Evolutionary conservation across 2,329 filamentous ascomycete species (phyloP).

Genomic region (Colletotrichum gigasporum): DNA sequence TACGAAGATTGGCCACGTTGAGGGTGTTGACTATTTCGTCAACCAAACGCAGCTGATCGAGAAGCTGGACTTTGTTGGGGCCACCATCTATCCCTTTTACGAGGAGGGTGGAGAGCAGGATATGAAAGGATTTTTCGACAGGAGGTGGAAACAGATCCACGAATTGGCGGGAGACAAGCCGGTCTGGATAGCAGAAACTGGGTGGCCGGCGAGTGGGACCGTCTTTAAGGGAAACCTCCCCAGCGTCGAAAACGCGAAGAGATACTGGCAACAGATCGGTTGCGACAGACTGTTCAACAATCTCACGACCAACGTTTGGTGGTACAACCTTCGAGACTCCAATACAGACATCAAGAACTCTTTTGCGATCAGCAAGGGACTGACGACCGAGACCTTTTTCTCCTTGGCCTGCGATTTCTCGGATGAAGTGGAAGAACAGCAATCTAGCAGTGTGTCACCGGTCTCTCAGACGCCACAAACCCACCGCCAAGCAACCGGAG

Average conservation of each 20-base stretch:
- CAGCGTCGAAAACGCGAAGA: slow-evolving; percentile 53
- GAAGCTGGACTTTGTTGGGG: slow-evolving; percentile 61
- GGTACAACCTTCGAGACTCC: neutral
- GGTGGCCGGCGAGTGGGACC: slow-evolving; percentile 62
- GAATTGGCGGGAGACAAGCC: slow-evolving; percentile 51
- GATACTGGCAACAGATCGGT: neutral
- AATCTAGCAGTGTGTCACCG: too few species aligned
- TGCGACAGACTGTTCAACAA: neutral
- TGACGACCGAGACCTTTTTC: neutral
- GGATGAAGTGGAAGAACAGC: neutral
- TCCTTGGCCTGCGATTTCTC: neutral
- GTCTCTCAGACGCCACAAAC: too few species aligned
- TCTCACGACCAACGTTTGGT: neutral
- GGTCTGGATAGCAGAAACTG: slow-evolving; percentile 63
- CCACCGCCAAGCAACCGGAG: too few species aligned
- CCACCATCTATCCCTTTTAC: slow-evolving; percentile 64
- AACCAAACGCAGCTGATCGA: slow-evolving; percentile 59
- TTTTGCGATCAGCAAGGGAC: neutral
- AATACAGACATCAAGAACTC: neutral
- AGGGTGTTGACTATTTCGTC: slow-evolving; percentile 65
- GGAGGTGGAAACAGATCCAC: slow-evolving; percentile 42
- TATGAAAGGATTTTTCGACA: slow-evolving; percentile 54
- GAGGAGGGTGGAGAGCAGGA: slow-evolving; percentile 50
- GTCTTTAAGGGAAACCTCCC: slow-evolving; percentile 53
- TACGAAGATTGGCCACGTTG: slow-evolving; percentile 60